Evolutionary conservation across 1,139 yeast species (phyloP).

Genomic region (Kodamaea sp.): DNA sequence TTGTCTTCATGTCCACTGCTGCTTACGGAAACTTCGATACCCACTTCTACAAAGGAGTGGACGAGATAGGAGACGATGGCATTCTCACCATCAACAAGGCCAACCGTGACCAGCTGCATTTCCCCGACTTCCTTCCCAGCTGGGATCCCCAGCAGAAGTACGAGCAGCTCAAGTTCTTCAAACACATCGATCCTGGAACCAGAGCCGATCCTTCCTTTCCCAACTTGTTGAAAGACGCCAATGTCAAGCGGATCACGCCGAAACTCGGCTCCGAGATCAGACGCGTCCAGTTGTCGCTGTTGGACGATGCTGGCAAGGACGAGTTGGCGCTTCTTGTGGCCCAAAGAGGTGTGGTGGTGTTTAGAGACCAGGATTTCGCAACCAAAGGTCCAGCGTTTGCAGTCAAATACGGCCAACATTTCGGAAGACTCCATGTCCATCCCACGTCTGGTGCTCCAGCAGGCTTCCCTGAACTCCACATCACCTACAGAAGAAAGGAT

Average conservation of each 20-base stretch:
- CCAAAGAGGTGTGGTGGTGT: slow-evolving; percentile 39
- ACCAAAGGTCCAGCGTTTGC: slow-evolving; percentile 33
- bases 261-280: slow-evolving; percentile 63
- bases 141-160: slow-evolving; percentile 47
- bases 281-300: slow-evolving; percentile 28
- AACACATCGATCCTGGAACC: slow-evolving; percentile 53
- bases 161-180: slow-evolving; percentile 38
- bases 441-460: slow-evolving; percentile 43
- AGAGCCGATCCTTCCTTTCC: slow-evolving; percentile 57
- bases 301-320: slow-evolving; percentile 30
- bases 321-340: slow-evolving; percentile 41
- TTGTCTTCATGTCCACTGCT: background rate
- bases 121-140: slow-evolving; percentile 47
- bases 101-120: slow-evolving; percentile 12
- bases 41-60: slow-evolving; percentile 34
- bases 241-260: slow-evolving; percentile 51
- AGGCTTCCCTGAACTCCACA: slow-evolving; percentile 36
- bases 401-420: slow-evolving; percentile 31
- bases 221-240: slow-evolving; percentile 44
- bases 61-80: slow-evolving; percentile 39
- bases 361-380: slow-evolving; percentile 40
- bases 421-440: slow-evolving; percentile 41
- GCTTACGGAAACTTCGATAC: slow-evolving; percentile 38
- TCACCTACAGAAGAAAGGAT: slow-evolving; percentile 30
- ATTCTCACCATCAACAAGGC: slow-evolving; percentile 30